Conservation (phyloP, 164 flowering plant genomes). For the Protea cynaroides region DNA sequence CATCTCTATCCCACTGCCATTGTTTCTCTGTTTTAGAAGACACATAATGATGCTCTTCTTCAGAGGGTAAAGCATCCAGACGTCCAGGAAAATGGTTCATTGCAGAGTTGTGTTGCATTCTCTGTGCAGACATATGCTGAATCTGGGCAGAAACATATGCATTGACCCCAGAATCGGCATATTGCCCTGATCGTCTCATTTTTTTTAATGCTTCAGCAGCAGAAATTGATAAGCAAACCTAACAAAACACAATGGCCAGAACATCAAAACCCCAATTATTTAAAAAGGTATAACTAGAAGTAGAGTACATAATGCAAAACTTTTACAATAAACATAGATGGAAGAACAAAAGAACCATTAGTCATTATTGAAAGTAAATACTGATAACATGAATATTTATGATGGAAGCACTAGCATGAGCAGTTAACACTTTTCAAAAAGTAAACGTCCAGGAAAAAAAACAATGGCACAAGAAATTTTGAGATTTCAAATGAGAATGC, state of each 20-base stretch:
- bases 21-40: slow-evolving; percentile 31
- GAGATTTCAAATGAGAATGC: too few relatives aligned
- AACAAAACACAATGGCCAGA: slow-evolving; percentile 5
- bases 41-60: slow-evolving; percentile 25
- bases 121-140: slow-evolving; percentile 34
- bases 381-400: too few relatives aligned
- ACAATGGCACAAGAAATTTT: too few relatives aligned
- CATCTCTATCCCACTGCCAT: slow-evolving; percentile 40
- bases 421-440: too few relatives aligned
- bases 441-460: too few relatives aligned
- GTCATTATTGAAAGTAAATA: too few relatives aligned
- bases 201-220: slow-evolving; percentile 12
- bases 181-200: slow-evolving; percentile 32
- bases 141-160: slow-evolving; percentile 23
- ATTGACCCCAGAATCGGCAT: slow-evolving; percentile 24
- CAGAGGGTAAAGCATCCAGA: slow-evolving; percentile 24
- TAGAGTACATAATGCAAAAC: too few relatives aligned
- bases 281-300: not conserved
- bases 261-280: not conserved
- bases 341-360: too few relatives aligned
- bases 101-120: slow-evolving; percentile 27
- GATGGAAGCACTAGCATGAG: too few relatives aligned
- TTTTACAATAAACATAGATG: too few relatives aligned
- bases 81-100: slow-evolving; percentile 26
- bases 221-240: slow-evolving; percentile 7